Evolutionary conservation across 1,284 basidiomycete species (phyloP).

Genomic region (Porodaedalea pini): DNA sequence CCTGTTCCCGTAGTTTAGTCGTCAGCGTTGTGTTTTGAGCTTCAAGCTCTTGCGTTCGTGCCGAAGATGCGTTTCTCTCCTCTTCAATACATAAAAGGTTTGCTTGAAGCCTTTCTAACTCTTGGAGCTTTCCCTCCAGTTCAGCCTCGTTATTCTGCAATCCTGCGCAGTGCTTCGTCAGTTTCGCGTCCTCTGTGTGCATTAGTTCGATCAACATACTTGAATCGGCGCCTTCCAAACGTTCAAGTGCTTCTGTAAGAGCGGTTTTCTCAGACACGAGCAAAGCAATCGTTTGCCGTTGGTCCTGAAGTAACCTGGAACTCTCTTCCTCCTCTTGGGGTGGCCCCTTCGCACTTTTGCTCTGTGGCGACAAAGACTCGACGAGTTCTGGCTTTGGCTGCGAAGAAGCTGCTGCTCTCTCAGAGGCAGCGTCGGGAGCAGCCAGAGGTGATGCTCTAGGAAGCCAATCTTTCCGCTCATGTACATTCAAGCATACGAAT

Average conservation of each 20-base stretch:
- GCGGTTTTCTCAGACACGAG: slow-evolving; percentile 39
- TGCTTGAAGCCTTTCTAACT: slow-evolving; percentile 5
- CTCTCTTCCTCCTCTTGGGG: slow-evolving; percentile 1
- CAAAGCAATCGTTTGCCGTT: slow-evolving; percentile 37
- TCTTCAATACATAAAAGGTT: slow-evolving; percentile 6
- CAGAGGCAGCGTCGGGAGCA: not conserved
- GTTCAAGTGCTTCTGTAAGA: slow-evolving; percentile 32
- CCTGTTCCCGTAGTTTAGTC: slow-evolving; percentile 48
- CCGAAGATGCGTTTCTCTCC: slow-evolving; percentile 7
- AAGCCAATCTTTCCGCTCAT: slow-evolving; percentile 12
- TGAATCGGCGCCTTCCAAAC: slow-evolving; percentile 33
- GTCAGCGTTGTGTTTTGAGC: slow-evolving; percentile 5
- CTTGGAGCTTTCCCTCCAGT: slow-evolving; percentile 46
- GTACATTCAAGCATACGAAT: slow-evolving; percentile 1
- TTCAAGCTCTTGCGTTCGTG: slow-evolving; percentile 1
- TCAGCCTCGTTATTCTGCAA: slow-evolving; percentile 51
- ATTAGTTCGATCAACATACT: slow-evolving; percentile 28
- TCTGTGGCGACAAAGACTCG: not conserved
- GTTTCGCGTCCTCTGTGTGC: not conserved
- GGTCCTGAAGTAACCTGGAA: slow-evolving; percentile 24
- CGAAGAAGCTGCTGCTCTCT: not conserved
- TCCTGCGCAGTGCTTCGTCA: slow-evolving; percentile 30
- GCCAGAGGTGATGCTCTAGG: not conserved
- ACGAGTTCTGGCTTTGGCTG: not conserved
- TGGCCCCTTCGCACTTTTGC: not conserved